Evolutionary conservation across 208 protist genomes (phyloP).

Genomic region (Wallacemonas collosoma): DNA sequence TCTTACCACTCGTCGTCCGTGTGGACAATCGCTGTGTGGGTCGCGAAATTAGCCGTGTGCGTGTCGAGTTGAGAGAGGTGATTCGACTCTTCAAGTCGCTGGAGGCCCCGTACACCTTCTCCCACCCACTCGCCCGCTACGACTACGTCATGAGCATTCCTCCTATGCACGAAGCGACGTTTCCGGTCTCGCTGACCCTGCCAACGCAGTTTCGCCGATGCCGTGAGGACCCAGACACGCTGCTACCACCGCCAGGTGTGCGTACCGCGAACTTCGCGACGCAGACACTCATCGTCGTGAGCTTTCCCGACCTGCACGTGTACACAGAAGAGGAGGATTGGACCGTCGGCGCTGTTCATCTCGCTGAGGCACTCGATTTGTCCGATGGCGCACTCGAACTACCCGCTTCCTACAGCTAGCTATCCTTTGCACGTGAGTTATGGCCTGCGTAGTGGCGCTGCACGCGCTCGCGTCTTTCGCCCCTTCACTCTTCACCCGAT

Average conservation of each 20-base stretch:
- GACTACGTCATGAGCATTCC: slow-evolving; percentile 54
- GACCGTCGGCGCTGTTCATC: slow-evolving; percentile 36
- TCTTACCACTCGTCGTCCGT: slow-evolving; percentile 44
- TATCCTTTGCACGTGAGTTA: too few relatives aligned
- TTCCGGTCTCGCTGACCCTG: slow-evolving; percentile 38
- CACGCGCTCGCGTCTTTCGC: neutral
- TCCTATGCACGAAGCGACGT: slow-evolving; percentile 42
- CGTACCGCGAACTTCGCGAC: slow-evolving; percentile 55
- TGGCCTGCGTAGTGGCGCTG: too few relatives aligned
- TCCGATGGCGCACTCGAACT: slow-evolving; percentile 58
- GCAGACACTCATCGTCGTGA: slow-evolving; percentile 42
- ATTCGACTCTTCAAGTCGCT: slow-evolving; percentile 66
- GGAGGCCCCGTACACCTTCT: slow-evolving; percentile 34
- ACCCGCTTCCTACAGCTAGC: slow-evolving; percentile 50
- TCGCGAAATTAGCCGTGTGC: slow-evolving; percentile 34
- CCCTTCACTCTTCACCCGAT: neutral
- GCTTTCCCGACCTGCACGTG: slow-evolving; percentile 49
- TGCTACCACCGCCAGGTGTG: slow-evolving; percentile 56
- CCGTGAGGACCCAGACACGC: slow-evolving; percentile 31
- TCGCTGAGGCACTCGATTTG: slow-evolving; percentile 55
- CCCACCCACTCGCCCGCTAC: slow-evolving; percentile 44
- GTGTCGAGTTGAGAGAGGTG: slow-evolving; percentile 53
- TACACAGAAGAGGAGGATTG: slow-evolving; percentile 66
- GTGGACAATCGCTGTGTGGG: slow-evolving; percentile 45
- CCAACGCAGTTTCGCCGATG: slow-evolving; percentile 50